Evolutionary conservation across 2,329 filamentous ascomycete species (phyloP).

Genomic region (Hansfordia pulvinata): DNA sequence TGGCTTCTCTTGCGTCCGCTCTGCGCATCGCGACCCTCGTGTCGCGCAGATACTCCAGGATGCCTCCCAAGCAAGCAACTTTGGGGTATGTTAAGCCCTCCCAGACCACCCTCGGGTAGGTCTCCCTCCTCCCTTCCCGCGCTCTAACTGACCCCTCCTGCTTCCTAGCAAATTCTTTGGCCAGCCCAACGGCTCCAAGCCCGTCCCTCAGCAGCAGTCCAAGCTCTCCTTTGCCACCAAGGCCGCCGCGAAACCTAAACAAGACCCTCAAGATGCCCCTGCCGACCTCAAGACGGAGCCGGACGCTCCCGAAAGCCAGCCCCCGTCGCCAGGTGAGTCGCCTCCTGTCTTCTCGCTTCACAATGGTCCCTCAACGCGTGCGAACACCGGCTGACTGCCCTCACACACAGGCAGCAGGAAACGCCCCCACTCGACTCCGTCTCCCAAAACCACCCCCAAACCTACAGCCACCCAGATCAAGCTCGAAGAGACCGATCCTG

Average conservation of each 20-base stretch:
- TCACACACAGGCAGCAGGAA: slow-evolving; percentile 9
- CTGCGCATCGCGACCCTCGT: slow-evolving; percentile 11
- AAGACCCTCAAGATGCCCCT: slow-evolving; percentile 13
- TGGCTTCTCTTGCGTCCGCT: slow-evolving; percentile 12
- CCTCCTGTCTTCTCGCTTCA: slow-evolving; percentile 1
- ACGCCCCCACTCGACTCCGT: slow-evolving; percentile 5
- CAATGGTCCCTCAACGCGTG: slow-evolving; percentile 9
- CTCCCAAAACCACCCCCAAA: slow-evolving; percentile 8
- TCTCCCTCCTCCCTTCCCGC: no score
- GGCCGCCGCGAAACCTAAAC: slow-evolving; percentile 20
- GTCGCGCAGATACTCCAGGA: slow-evolving; percentile 13
- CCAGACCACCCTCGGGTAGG: slow-evolving; percentile 19
- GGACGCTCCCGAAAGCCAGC: slow-evolving; percentile 8
- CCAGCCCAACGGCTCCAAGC: slow-evolving; percentile 43
- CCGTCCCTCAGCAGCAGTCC: slow-evolving; percentile 57
- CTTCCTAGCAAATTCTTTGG: slow-evolving; percentile 85
- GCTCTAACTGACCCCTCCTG: no score
- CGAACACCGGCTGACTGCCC: no score
- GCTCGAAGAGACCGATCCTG: slow-evolving; percentile 24
- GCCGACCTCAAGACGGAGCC: slow-evolving; percentile 7
- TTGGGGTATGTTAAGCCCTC: slow-evolving; percentile 20
- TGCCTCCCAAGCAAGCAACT: slow-evolving; percentile 17
- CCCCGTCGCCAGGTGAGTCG: slow-evolving; percentile 10
- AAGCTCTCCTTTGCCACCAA: slow-evolving; percentile 64
- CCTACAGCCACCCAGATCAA: slow-evolving; percentile 17